Conservation (phyloP, 805 yeast species). For the Henningerozyma blattae region DNA sequence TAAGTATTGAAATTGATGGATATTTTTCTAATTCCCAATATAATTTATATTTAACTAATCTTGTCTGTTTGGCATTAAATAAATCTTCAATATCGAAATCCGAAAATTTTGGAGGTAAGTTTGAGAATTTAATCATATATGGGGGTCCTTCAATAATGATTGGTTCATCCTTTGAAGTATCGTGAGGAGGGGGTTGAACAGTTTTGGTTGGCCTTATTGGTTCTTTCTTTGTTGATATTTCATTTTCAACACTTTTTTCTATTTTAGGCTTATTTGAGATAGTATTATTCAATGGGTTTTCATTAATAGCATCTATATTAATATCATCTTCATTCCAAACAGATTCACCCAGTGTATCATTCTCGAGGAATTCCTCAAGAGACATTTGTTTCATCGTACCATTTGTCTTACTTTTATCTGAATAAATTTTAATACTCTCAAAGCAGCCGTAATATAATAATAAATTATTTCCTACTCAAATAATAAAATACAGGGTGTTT, state of each 20-base stretch:
- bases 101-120: constrained; percentile 44
- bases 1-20: constrained; percentile 55
- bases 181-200: background rate
- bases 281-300: background rate
- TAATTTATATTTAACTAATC: constrained; percentile 46
- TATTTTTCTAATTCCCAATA: constrained; percentile 46
- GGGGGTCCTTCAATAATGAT: constrained; percentile 35
- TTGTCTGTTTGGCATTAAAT: constrained; percentile 50
- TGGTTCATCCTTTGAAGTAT: background rate
- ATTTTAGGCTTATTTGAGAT: constrained; percentile 7
- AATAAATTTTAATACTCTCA: too few species aligned
- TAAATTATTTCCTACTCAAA: too few species aligned
- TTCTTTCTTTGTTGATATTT: constrained; percentile 8
- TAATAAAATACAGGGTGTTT: too few species aligned
- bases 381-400: constrained; percentile 31
- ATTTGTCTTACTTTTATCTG: too few species aligned
- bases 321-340: constrained; percentile 24
- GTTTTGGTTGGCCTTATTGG: constrained; percentile 1
- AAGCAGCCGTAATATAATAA: too few species aligned
- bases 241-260: constrained; percentile 13
- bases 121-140: constrained; percentile 49
- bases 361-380: constrained; percentile 32
- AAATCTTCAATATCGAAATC: constrained; percentile 42
- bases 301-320: background rate
- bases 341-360: constrained; percentile 26